A percentile compares a stretch with the other conserved stretches of the same genome.
Evolutionary conservation across 257 asterid genomes (phyloP).

Genomic region (Anisodus acutangulus): DNA sequence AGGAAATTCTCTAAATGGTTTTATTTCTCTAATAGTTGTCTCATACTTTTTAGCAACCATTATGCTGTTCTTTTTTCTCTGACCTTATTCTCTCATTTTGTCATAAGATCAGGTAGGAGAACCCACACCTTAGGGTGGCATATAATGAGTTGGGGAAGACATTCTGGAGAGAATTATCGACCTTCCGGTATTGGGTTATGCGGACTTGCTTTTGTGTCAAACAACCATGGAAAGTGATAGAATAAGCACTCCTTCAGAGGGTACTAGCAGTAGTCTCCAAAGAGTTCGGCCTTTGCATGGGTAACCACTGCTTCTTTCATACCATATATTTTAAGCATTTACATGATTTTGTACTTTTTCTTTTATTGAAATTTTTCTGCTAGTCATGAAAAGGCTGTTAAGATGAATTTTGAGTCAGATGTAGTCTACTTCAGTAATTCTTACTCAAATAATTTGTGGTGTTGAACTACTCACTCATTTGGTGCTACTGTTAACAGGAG

Average conservation of each 20-base stretch:
- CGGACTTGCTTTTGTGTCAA: slow-evolving; percentile 46
- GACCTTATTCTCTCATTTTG: slow-evolving; percentile 40
- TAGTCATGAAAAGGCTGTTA: neutral
- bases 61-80: slow-evolving; percentile 26
- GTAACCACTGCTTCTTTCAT: slow-evolving; percentile 43
- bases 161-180: slow-evolving; percentile 53
- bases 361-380: neutral
- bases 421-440: neutral
- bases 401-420: slow-evolving; percentile 19
- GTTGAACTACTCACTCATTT: slow-evolving; percentile 27
- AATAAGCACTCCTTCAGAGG: slow-evolving; percentile 54
- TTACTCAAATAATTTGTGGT: slow-evolving; percentile 7
- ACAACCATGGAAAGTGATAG: slow-evolving; percentile 78
- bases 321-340: neutral
- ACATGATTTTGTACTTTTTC: neutral
- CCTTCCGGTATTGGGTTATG: slow-evolving; percentile 53
- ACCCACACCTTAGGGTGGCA: slow-evolving; percentile 48
- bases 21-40: slow-evolving; percentile 27
- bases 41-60: slow-evolving; percentile 19
- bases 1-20: slow-evolving; percentile 39
- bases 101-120: slow-evolving; percentile 46
- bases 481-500: slow-evolving; percentile 58
- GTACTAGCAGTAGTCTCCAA: slow-evolving; percentile 52
- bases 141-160: slow-evolving; percentile 73
- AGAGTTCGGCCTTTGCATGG: slow-evolving; percentile 71